Conservation (phyloP, 306 rosid species). For the Prunus armeniaca region DNA sequence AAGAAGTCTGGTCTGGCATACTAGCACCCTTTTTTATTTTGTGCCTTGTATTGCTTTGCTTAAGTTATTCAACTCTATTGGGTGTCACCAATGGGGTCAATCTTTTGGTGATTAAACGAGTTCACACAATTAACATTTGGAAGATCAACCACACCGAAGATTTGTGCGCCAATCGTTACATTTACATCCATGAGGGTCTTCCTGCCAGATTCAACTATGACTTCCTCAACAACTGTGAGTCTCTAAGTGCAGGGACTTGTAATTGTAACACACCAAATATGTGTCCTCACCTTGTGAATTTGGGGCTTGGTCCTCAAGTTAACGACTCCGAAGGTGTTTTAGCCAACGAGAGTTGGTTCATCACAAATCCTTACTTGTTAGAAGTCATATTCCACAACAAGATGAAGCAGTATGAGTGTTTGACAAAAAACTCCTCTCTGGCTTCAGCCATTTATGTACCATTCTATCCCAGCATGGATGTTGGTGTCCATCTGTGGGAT, state of each 20-base stretch:
- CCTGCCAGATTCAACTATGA: slow-evolving; percentile 63
- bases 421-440: too few relatives aligned
- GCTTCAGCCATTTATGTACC: too few relatives aligned
- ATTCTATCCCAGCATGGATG: slow-evolving; percentile 59
- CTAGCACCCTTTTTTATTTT: slow-evolving; percentile 38
- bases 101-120: too few relatives aligned
- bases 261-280: slow-evolving; percentile 40
- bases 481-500: slow-evolving; percentile 67
- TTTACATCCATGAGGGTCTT: slow-evolving; percentile 53
- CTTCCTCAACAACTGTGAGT: slow-evolving; percentile 46
- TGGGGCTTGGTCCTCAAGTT: slow-evolving; percentile 60
- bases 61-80: slow-evolving; percentile 39
- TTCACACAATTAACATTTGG: too few relatives aligned
- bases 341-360: slow-evolving; percentile 51
- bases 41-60: slow-evolving; percentile 29
- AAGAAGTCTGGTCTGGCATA: slow-evolving; percentile 40
- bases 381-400: too few relatives aligned
- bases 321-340: slow-evolving; percentile 33
- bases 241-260: slow-evolving; percentile 67
- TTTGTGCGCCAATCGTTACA: slow-evolving; percentile 54
- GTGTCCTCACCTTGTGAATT: slow-evolving; percentile 66
- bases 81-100: slow-evolving; percentile 9
- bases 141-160: slow-evolving; percentile 16
- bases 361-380: slow-evolving; percentile 48
- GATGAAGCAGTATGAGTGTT: too few relatives aligned